Conservation (phyloP, 441 rosid genomes). For the Erodium texanum region DNA sequence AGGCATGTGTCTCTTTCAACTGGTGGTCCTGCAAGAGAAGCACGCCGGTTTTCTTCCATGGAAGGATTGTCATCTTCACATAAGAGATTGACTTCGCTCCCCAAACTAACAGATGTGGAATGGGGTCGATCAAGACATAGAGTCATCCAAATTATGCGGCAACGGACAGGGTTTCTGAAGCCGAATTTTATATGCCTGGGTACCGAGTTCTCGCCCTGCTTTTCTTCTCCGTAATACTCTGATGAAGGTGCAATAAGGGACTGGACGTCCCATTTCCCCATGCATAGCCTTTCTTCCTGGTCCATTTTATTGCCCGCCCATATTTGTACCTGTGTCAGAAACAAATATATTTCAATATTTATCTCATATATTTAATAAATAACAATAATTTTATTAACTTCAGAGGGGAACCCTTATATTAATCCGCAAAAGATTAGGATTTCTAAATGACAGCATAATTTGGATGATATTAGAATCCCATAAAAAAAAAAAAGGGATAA, state of each 20-base stretch:
- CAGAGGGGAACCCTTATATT: too few relatives aligned
- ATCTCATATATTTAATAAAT: too few relatives aligned
- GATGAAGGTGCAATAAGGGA: conserved; percentile 53
- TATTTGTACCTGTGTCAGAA: conserved; percentile 96
- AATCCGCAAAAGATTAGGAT: too few relatives aligned
- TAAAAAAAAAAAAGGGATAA: too few relatives aligned
- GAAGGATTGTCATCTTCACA: conserved; percentile 82
- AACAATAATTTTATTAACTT: too few relatives aligned
- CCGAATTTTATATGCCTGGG: conserved; percentile 81
- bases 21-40: conserved; percentile 76
- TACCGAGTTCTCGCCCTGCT: conserved; percentile 34
- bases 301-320: conserved; percentile 87
- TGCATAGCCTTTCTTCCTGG: conserved; percentile 63
- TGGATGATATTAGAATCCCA: too few relatives aligned
- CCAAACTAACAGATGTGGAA: conserved; percentile 70
- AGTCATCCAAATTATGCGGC: conserved; percentile 81
- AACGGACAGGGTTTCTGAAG: conserved; percentile 61
- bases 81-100: conserved; percentile 56
- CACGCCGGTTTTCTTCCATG: conserved; percentile 58
- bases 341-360: too few relatives aligned
- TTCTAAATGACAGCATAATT: too few relatives aligned
- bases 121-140: conserved; percentile 76
- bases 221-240: conserved; percentile 69
- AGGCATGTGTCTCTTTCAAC: conserved; percentile 59
- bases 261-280: conserved; percentile 95